phyloP scores from a whole-genome alignment of 148 eudicot genomes.

The Mesembryanthemum crystallinum region DNA sequence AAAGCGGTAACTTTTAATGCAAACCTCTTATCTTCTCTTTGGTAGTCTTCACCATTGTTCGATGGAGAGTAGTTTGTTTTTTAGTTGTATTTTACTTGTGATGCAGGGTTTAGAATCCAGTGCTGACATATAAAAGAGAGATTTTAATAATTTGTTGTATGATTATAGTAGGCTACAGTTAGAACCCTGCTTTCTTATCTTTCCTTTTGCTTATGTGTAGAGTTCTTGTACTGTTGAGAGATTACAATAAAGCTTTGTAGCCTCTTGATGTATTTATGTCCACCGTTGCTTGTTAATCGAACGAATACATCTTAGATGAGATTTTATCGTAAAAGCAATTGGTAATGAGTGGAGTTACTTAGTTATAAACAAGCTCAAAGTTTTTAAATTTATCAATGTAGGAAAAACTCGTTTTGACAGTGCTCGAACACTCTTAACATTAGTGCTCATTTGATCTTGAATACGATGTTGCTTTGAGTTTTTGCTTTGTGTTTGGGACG shows the following conservation, averaged over 20 bases:
- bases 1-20: no score
- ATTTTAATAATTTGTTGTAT: conserved; percentile 12
- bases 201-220: background rate
- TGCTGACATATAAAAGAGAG: conserved; percentile 9
- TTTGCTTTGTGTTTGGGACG: no score
- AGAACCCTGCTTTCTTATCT: background rate
- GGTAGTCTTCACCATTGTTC: conserved; percentile 3
- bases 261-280: no score
- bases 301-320: background rate
- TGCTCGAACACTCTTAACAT: no score
- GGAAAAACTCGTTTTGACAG: no score
- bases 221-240: background rate
- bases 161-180: background rate
- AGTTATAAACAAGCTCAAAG: no score
- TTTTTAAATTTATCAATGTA: no score
- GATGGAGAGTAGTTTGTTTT: background rate
- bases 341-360: no score
- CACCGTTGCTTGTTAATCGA: no score
- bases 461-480: no score
- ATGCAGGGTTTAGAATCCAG: conserved; percentile 4
- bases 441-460: no score
- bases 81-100: background rate
- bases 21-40: no score
- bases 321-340: background rate
- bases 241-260: background rate